Evolutionary conservation across 257 asterid genomes (phyloP).

Genomic region (Mitragyna speciosa): DNA sequence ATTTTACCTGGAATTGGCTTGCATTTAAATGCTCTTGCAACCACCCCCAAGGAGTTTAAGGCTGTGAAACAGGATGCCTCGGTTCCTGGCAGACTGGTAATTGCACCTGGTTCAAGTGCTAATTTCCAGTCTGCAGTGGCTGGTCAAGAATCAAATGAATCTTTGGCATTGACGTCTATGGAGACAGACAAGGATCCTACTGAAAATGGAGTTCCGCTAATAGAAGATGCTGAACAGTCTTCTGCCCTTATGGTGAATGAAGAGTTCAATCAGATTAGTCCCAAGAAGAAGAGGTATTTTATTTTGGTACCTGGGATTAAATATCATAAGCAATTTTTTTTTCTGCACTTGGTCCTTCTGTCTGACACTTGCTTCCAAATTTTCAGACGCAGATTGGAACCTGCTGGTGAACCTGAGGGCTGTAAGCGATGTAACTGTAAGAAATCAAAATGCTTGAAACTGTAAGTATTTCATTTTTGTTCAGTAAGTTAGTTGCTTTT

Average conservation of each 20-base stretch:
- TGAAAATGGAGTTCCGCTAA: constrained; percentile 39
- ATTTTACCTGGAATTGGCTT: constrained; percentile 83
- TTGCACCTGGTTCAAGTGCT: constrained; percentile 53
- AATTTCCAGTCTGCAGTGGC: constrained; percentile 38
- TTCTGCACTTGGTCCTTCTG: background rate
- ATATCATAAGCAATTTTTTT: background rate
- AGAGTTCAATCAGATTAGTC: constrained; percentile 69
- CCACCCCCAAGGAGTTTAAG: constrained; percentile 63
- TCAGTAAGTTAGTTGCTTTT: background rate
- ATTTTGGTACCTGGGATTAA: background rate
- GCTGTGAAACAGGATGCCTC: constrained; percentile 49
- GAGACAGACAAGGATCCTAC: constrained; percentile 39
- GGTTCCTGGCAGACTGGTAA: constrained; percentile 53
- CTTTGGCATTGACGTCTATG: constrained; percentile 30
- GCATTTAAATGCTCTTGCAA: constrained; percentile 84
- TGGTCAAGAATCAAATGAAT: constrained; percentile 40
- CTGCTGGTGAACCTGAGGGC: constrained; percentile 53
- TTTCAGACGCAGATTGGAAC: constrained; percentile 64
- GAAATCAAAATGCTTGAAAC: constrained; percentile 94
- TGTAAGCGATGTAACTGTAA: constrained; percentile 97
- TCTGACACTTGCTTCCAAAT: constrained; percentile 24
- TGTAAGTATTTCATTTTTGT: constrained; percentile 48
- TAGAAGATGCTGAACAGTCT: constrained; percentile 48
- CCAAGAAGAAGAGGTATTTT: constrained; percentile 79
- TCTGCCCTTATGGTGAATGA: constrained; percentile 46